Evolutionary conservation across 139 green algal species (phyloP), one percentile per base, ranked within the genome.

Genomic region (Monoraphidium neglectum): DNA sequence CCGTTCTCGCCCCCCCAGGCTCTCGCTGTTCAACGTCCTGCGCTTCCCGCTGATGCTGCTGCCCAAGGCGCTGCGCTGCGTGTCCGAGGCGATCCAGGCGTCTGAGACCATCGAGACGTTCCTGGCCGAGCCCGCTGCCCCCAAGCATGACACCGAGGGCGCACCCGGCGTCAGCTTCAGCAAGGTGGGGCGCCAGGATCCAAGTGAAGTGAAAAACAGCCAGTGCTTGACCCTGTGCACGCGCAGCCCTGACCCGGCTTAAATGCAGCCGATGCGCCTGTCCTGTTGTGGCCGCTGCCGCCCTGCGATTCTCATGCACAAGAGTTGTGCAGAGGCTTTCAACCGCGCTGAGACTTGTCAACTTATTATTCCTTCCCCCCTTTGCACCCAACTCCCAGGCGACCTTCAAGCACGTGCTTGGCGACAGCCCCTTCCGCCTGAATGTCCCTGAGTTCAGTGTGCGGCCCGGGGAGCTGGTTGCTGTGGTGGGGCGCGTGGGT

Each of bases 11-110:
- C 61, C 93, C 87, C 89, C 88, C 60, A 88, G 88, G 15, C 78
- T 95, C 2, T 89, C 91, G 30, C 88, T 95, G 26, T 94, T 95
- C 83, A 93, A 93, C 82, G 88, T 93, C 38, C 76, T 95, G 70
- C 87, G 90, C 74, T 93, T 94, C 80, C 91, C 91, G 2, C 76
- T 95, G 16, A 84, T 94, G 47, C 87, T 94, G 85, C 87, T 94
- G 66, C 90, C 90, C 68, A 93, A 92, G 82, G 87, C 87, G 1
- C 77, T 93, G 71, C 82, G 85, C 35, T 83, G 80, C 54, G 74
- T 76, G 74, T 90, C 80, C 24, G 84, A 89, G 76, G 86, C 82
- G 15, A 64, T 87, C 43, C 76, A 76, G 18, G 74, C 81, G 28
- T 70, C 86, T 6, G 16, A 72, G 38, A 81, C 74, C 56, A 33